Evolutionary conservation across 495 filamentous ascomycete species (phyloP).

Genomic region (Trichoderma asperelloides): DNA sequence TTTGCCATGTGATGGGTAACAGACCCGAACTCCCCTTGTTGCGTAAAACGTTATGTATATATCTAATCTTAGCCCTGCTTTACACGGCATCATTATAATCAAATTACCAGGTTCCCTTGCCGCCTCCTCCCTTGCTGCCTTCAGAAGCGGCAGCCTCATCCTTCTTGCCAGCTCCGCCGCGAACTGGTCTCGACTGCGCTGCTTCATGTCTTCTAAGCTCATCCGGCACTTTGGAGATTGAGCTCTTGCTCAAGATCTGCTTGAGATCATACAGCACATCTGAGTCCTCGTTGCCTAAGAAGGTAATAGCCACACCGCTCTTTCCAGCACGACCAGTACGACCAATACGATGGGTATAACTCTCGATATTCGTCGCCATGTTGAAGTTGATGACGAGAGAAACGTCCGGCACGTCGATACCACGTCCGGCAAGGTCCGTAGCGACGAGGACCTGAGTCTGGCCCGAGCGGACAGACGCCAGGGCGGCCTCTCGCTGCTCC

Average conservation of each 20-base stretch:
- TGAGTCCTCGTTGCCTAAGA: slow-evolving; percentile 84
- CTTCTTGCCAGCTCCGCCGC: slow-evolving; percentile 18
- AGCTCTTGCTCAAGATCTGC: slow-evolving; percentile 90
- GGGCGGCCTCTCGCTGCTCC: slow-evolving; percentile 91
- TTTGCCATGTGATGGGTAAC: not conserved
- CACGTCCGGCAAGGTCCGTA: slow-evolving; percentile 90
- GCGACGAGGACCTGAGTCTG: slow-evolving; percentile 85
- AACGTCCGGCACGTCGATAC: slow-evolving; percentile 97
- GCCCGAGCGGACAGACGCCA: slow-evolving; percentile 76
- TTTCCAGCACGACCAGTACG: slow-evolving; percentile 97
- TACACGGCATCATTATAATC: not conserved
- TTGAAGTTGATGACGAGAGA: slow-evolving; percentile 97
- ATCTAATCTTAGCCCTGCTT: not conserved
- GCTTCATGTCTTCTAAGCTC: slow-evolving; percentile 91
- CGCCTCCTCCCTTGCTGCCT: not conserved
- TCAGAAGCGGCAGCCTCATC: slow-evolving; percentile 3
- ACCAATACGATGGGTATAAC: slow-evolving; percentile 95
- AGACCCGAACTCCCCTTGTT: not conserved
- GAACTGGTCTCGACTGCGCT: slow-evolving; percentile 64
- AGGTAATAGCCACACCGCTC: slow-evolving; percentile 94
- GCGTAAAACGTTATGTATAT: not conserved
- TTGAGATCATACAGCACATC: slow-evolving; percentile 95
- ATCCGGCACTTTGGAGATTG: slow-evolving; percentile 83
- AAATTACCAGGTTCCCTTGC: slow-evolving; percentile 1
- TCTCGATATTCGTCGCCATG: slow-evolving; percentile 91